phyloP scores from a whole-genome alignment of 2,329 filamentous ascomycete genomes.

The Ophiostoma ulmi region DNA sequence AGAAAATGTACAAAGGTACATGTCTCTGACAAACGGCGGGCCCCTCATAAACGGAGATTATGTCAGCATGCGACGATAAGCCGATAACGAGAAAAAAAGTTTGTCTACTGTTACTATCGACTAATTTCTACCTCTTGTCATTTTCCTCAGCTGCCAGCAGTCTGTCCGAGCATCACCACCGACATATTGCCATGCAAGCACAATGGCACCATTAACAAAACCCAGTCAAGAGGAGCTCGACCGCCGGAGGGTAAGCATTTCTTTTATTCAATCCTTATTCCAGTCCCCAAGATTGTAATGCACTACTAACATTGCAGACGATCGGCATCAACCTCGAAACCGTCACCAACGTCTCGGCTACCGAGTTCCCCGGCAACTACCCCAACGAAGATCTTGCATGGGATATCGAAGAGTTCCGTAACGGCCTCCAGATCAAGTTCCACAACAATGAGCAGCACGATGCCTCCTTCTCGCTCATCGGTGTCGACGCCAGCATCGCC shows the following conservation, averaged over 20 bases:
- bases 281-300: background rate
- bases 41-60: background rate
- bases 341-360: conserved; percentile 81
- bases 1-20: background rate
- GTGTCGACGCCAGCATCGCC: conserved; percentile 85
- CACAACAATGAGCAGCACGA: conserved; percentile 76
- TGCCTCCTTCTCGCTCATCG: conserved; percentile 83
- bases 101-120: background rate
- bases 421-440: conserved; percentile 58
- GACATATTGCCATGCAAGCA: conserved; percentile 22
- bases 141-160: conserved; percentile 8
- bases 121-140: background rate
- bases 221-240: conserved; percentile 54
- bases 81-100: conserved; percentile 16
- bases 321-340: conserved; percentile 86
- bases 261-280: background rate
- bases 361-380: conserved; percentile 87
- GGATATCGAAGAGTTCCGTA: conserved; percentile 43
- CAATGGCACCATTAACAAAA: conserved; percentile 42
- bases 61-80: conserved; percentile 5
- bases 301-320: conserved; percentile 49
- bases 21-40: background rate
- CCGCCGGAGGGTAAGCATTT: conserved; percentile 51
- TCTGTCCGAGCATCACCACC: conserved; percentile 6
- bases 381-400: conserved; percentile 68